Base-by-base conservation (phyloP, 2,329 filamentous ascomycete genomes). In the Penicillium sclerotigenum region DNA sequence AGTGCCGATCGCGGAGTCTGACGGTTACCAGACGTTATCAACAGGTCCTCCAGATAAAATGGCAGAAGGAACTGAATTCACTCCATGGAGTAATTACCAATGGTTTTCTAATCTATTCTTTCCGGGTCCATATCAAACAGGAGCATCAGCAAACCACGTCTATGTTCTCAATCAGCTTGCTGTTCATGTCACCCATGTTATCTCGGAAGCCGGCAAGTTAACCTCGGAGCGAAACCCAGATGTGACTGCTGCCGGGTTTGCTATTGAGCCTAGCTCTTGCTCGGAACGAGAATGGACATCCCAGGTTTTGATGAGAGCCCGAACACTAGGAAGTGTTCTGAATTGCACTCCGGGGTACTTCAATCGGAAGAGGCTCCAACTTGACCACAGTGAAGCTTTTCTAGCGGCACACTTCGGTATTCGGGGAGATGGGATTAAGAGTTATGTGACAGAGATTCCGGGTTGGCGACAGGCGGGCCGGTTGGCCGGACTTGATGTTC, bases 31-130 rank as follows among this genome's bases (percentile, higher is more conserved):
- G 83, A 20, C 75, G 78, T 10, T 64, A 74, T 33, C 78, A 78
- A 1, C 55, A 69, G 4, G 70, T 77, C 13, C 67, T 84, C 36
- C 74, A 75, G 9, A 70, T 79, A 3, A 79, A 79, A 60, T 82
- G 80, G 66, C 14, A 28, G 14, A 68, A 74, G 0, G 81, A 79
- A 0, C 65, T 79, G 0, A 63, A 71, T 0, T 85, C 83, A 0
- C 71, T 85, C 0, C 83, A 86, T 65, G 83, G 82, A 10, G 67
- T 80, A 6, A 67, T 74, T 5, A 76, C 72, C 0, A 69, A 71
- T 58, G 76, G 73, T 85, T 85, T 56, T 83, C 83, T 1, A 86
- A 86, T 60, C 61, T 84, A 45, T 80, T 83, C 74, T 77, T 79
- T 62, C 64, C 75, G 0, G 77, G 77, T 13, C 63, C 74, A 0